These are phyloP conservation scores for Stentor coeruleus DNA, from an alignment of 73 alveolate species.

Conservation along the genomic window DNA sequence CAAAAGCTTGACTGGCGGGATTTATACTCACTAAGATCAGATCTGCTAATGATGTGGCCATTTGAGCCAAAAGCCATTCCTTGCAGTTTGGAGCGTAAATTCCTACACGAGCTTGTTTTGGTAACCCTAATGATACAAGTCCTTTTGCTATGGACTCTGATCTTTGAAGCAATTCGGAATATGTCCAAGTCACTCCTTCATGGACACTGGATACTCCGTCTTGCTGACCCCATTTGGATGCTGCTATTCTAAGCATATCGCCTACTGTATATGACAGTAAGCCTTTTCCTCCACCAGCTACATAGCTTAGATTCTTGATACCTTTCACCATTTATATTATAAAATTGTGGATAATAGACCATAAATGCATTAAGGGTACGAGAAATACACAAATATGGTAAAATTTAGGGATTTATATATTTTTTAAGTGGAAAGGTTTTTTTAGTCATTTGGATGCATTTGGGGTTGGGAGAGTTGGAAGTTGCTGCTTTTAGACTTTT, in stretches of 20 bases:
- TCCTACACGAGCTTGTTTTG: slow-evolving; percentile 74
- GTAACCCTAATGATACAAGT: slow-evolving; percentile 67
- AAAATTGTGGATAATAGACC: no score
- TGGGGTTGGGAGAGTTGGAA: no score
- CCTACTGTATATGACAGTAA: background rate
- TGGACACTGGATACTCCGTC: slow-evolving; percentile 19
- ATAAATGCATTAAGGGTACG: no score
- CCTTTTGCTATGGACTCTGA: slow-evolving; percentile 70
- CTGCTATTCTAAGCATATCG: slow-evolving; percentile 27
- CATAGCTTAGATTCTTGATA: background rate
- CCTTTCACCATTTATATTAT: no score
- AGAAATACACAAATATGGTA: no score
- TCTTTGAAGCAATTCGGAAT: slow-evolving; percentile 54
- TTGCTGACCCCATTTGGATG: slow-evolving; percentile 39
- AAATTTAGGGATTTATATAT: no score
- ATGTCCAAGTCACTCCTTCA: slow-evolving; percentile 33
- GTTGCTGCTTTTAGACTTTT: no score
- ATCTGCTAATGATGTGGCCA: slow-evolving; percentile 74
- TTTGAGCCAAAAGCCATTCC: slow-evolving; percentile 72
- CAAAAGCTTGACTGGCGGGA: slow-evolving; percentile 74
- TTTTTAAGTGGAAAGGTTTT: no score
- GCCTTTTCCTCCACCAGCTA: slow-evolving; percentile 13
- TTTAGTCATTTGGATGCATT: no score
- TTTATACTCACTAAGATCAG: slow-evolving; percentile 75
- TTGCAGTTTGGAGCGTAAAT: slow-evolving; percentile 71